phyloP scores from a whole-genome alignment of 176 grass and related monocot genomes.

The Rhynchospora tenuis region DNA sequence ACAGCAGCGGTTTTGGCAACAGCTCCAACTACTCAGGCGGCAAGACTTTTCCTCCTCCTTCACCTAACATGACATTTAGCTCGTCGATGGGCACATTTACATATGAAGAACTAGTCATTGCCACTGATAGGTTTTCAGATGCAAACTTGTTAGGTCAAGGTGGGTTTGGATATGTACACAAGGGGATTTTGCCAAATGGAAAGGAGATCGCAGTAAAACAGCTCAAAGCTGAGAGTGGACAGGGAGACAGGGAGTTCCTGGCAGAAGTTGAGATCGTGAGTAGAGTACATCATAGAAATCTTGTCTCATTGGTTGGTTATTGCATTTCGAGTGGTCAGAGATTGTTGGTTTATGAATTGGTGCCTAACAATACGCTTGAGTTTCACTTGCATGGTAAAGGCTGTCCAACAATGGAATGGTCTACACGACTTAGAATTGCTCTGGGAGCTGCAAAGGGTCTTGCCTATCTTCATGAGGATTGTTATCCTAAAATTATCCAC shows the following conservation, averaged over 20 bases:
- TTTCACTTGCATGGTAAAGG: conserved; percentile 79
- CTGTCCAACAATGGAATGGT: conserved; percentile 54
- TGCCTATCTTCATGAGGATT: conserved; percentile 74
- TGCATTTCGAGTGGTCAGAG: conserved; percentile 65
- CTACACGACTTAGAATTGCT: conserved; percentile 61
- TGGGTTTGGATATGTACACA: conserved; percentile 81
- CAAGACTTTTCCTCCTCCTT: conserved; percentile 34
- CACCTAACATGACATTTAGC: conserved; percentile 15
- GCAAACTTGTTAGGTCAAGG: conserved; percentile 81
- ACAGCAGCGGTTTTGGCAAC: conserved; percentile 45
- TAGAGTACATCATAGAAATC: conserved; percentile 71
- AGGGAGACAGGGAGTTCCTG: conserved; percentile 80
- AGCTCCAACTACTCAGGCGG: conserved; percentile 43
- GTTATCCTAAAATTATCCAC: conserved; percentile 84
- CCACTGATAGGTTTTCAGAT: conserved; percentile 72
- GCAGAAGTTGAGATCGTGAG: conserved; percentile 82
- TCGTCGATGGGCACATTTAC: conserved; percentile 63
- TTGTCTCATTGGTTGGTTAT: conserved; percentile 73
- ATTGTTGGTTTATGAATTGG: conserved; percentile 75
- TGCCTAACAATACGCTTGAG: conserved; percentile 65
- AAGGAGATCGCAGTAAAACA: conserved; percentile 77
- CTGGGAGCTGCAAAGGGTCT: conserved; percentile 77
- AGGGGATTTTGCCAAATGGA: conserved; percentile 57
- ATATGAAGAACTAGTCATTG: conserved; percentile 56
- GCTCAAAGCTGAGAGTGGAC: conserved; percentile 67